These are phyloP conservation scores for Gossypium aridum DNA, from an alignment of 441 rosid species.

Conservation along the genomic window DNA sequence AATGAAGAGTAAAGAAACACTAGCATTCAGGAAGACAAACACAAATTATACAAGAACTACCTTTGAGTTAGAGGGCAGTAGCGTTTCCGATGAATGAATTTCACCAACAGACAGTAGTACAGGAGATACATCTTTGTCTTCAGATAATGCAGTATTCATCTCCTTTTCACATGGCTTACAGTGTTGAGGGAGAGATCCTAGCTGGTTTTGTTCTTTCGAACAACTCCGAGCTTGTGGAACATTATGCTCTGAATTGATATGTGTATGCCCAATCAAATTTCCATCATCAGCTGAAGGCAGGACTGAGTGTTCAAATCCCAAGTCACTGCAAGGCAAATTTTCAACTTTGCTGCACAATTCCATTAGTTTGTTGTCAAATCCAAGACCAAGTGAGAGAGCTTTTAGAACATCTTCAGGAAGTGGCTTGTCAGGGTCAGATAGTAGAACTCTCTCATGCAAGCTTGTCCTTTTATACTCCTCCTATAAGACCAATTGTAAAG, in stretches of 20 bases:
- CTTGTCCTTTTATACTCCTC: slow-evolving; percentile 88
- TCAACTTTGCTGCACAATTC: slow-evolving; percentile 37
- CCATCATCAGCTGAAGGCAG: slow-evolving; percentile 23
- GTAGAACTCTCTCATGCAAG: slow-evolving; percentile 38
- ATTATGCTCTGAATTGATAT: slow-evolving; percentile 25
- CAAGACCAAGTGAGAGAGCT: slow-evolving; percentile 48
- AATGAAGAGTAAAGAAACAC: not conserved
- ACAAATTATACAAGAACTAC: slow-evolving; percentile 18
- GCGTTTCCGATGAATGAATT: slow-evolving; percentile 23
- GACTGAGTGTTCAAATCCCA: slow-evolving; percentile 23
- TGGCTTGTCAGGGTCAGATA: slow-evolving; percentile 76
- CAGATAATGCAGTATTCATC: slow-evolving; percentile 17
- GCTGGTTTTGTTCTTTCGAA: slow-evolving; percentile 19
- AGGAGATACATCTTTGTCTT: slow-evolving; percentile 22
- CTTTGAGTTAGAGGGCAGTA: slow-evolving; percentile 26
- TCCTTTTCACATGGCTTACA: slow-evolving; percentile 22
- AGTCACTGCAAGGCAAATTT: slow-evolving; percentile 23
- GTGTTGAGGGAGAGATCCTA: slow-evolving; percentile 24
- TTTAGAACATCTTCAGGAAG: slow-evolving; percentile 62
- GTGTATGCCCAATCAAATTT: slow-evolving; percentile 27
- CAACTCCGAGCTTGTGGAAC: slow-evolving; percentile 26
- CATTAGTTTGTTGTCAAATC: slow-evolving; percentile 41
- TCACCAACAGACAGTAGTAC: slow-evolving; percentile 17
- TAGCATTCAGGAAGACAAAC: not conserved
- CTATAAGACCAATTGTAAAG: slow-evolving; percentile 32